These are phyloP conservation scores for Chaetomium globosum DNA, from an alignment of 2,329 filamentous ascomycete species.

Conservation along the genomic window DNA sequence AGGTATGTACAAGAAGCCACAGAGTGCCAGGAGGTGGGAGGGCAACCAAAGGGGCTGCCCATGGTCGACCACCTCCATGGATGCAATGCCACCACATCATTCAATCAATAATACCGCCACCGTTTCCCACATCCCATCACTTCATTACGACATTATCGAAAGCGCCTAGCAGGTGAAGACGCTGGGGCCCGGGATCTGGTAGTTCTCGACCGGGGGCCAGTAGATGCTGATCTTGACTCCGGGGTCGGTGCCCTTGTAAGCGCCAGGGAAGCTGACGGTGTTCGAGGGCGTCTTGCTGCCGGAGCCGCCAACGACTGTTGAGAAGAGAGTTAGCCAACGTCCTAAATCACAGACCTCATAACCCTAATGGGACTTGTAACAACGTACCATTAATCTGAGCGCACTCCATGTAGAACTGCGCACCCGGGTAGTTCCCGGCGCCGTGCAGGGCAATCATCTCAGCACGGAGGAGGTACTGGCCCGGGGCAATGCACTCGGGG, in stretches of 20 bases:
- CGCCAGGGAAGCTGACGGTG: conserved; percentile 36
- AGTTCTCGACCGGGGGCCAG: conserved; percentile 36
- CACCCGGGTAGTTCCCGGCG: conserved; percentile 35
- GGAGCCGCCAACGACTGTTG: conserved; percentile 32
- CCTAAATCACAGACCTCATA: not conserved
- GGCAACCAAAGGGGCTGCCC: not conserved
- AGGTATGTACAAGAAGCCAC: conserved; percentile 9
- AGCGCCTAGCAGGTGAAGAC: conserved; percentile 34
- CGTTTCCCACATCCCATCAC: not conserved
- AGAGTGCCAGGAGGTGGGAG: not conserved
- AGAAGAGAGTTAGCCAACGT: not conserved
- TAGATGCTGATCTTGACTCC: conserved; percentile 37
- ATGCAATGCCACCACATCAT: not conserved
- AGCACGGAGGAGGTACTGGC: conserved; percentile 36
- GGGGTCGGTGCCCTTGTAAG: conserved; percentile 35
- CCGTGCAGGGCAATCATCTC: conserved; percentile 37
- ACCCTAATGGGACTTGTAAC: no score
- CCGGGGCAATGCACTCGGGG: conserved; percentile 36
- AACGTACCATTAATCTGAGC: conserved; percentile 33
- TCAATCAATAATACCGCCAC: not conserved
- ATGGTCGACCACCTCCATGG: not conserved
- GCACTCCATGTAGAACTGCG: conserved; percentile 38
- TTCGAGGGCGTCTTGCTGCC: conserved; percentile 33
- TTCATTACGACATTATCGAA: not conserved
- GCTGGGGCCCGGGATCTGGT: conserved; percentile 34